These are phyloP conservation scores for Rhizophagus clarus DNA, from an alignment of 192 early-diverging fungal species.

Conservation along the genomic window DNA sequence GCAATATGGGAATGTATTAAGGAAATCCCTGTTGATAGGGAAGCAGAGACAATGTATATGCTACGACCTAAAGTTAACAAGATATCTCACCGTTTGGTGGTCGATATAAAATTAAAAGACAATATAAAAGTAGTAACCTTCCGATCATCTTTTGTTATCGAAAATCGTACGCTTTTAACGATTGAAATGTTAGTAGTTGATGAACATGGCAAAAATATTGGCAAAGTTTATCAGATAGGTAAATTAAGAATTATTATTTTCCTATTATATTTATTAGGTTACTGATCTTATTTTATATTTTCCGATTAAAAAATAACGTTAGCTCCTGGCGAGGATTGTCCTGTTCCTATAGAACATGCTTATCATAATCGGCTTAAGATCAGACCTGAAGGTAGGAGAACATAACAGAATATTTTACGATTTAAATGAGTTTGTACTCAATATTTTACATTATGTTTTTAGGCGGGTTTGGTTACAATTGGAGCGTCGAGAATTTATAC, in stretches of 20 bases:
- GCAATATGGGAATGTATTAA: constrained; percentile 91
- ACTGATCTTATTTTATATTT: not conserved
- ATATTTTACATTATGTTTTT: too few species aligned
- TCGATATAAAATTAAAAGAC: constrained; percentile 83
- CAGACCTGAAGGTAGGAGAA: constrained; percentile 68
- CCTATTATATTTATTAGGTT: constrained; percentile 2
- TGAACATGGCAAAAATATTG: constrained; percentile 57
- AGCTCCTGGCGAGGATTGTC: constrained; percentile 80
- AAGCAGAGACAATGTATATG: constrained; percentile 78
- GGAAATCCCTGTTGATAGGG: constrained; percentile 85
- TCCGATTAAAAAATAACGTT: not conserved
- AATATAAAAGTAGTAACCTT: constrained; percentile 94
- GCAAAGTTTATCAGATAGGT: constrained; percentile 55
- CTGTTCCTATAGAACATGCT: constrained; percentile 85
- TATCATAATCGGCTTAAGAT: constrained; percentile 79
- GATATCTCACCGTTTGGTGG: constrained; percentile 80
- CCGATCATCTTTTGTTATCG: constrained; percentile 79
- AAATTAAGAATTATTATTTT: constrained; percentile 28
- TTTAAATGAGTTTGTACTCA: too few species aligned
- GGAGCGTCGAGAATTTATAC: constrained; percentile 77
- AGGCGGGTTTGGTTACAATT: constrained; percentile 81
- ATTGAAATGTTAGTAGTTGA: constrained; percentile 84
- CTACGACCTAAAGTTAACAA: constrained; percentile 80
- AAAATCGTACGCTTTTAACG: constrained; percentile 77
- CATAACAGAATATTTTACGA: too few species aligned